A percentile compares a stretch with the other conserved stretches of the same genome.
phyloP scores from a whole-genome alignment of 2,329 filamentous ascomycete genomes.

The Epichloe uncinata region DNA sequence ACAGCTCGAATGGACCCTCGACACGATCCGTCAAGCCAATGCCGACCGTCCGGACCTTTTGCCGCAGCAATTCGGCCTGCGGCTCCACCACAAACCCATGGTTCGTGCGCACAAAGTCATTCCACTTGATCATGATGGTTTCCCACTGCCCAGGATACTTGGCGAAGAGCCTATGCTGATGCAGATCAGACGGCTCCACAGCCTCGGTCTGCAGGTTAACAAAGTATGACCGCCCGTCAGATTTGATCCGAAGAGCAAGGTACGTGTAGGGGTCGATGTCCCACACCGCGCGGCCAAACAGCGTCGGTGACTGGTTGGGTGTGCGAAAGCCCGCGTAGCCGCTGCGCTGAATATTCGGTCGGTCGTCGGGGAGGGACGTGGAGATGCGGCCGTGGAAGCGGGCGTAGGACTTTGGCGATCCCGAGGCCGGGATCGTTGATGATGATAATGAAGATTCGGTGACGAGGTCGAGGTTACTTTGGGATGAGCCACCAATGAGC shows the following conservation, averaged over 20 bases:
- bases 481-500: slow-evolving; percentile 78
- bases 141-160: slow-evolving; percentile 80
- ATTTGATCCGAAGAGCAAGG: slow-evolving; percentile 77
- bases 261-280: slow-evolving; percentile 83
- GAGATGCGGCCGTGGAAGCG: slow-evolving; percentile 84
- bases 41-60: slow-evolving; percentile 75
- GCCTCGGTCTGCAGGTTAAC: slow-evolving; percentile 93
- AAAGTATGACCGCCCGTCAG: slow-evolving; percentile 83
- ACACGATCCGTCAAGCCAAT: slow-evolving; percentile 82
- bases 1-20: slow-evolving; percentile 77
- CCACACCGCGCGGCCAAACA: slow-evolving; percentile 82
- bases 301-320: slow-evolving; percentile 54
- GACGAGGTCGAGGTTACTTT: slow-evolving; percentile 55
- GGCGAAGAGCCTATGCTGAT: slow-evolving; percentile 81
- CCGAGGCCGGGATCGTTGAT: slow-evolving; percentile 6
- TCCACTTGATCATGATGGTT: slow-evolving; percentile 81
- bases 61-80: slow-evolving; percentile 75
- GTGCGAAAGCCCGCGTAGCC: slow-evolving; percentile 91
- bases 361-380: slow-evolving; percentile 63
- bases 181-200: slow-evolving; percentile 85
- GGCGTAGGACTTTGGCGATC: slow-evolving; percentile 37
- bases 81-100: slow-evolving; percentile 86
- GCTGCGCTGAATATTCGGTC: slow-evolving; percentile 59
- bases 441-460: slow-evolving; percentile 11
- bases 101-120: slow-evolving; percentile 90